Evolutionary conservation across 2,329 filamentous ascomycete species (phyloP), one percentile per base, ranked within the genome.

Genomic region (Sporothrix pallida): DNA sequence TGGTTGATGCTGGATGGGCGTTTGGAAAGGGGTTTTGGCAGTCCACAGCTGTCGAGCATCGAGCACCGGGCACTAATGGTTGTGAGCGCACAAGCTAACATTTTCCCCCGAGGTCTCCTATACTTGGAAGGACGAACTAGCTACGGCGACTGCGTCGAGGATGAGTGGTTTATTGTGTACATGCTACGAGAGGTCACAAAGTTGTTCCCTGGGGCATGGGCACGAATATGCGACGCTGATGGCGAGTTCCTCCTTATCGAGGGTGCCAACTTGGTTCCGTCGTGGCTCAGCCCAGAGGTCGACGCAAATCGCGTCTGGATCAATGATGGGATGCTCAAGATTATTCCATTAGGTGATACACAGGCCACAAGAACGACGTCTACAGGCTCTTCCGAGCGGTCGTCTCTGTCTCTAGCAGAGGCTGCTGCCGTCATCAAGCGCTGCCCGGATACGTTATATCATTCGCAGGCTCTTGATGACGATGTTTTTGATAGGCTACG

Each of bases 131-230:
- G 95, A 23, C 85, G 86, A 70, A 96, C 94, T 0, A 93, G 95
- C 80, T 98, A 94, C 79, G 95, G 95, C 9, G 97, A 99, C 82
- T 96, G 94, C 0, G 91, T 98, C 3, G 95, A 97, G 79, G 96
- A 99, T 78, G 97, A 99, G 84, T 99, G 96, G 97, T 88, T 98
- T 6, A 91, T 98, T 74, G 95, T 98, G 23, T 97, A 95, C 82
- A 84, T 98, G 5, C 85, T 99, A 44, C 90, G 93, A 62, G 92
- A 97, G 82, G 83, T 98, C 77, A 95, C 91, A 77, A 92, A 87
- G 77, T 86, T 87, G 52, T 93, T 93, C 78, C 85, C 89, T 4
- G 86, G 92, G 74, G 85, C 94, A 8, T 99, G 95, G 95, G 88
- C 94, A 65, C 90, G 93, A 68, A 87, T 97, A 3, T 90, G 89